Evolutionary conservation across 805 yeast genomes (phyloP).

Genomic region (Myxozyma mucilagina): DNA sequence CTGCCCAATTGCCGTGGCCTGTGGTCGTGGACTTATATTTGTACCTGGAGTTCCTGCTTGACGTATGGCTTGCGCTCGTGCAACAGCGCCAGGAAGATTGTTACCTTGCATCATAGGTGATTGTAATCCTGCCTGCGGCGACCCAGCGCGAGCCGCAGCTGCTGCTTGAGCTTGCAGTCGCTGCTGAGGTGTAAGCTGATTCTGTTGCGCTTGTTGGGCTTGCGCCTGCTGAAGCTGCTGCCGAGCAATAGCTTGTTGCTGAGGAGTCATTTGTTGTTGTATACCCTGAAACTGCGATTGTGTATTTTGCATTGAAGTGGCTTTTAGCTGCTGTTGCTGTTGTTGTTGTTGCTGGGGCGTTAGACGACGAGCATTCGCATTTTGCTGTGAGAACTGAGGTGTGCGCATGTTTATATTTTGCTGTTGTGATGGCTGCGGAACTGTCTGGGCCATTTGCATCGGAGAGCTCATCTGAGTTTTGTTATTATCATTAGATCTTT

Average conservation of each 20-base stretch:
- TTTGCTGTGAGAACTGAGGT: conserved; percentile 6
- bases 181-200: conserved; percentile 30
- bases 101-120: conserved; percentile 10
- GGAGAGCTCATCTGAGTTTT: conserved; percentile 7
- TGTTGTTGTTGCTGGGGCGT: conserved; percentile 11
- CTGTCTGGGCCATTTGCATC: conserved; percentile 11
- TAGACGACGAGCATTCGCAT: conserved; percentile 6
- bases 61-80: conserved; percentile 18
- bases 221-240: conserved; percentile 24
- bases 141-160: conserved; percentile 19
- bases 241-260: conserved; percentile 25
- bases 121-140: conserved; percentile 22
- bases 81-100: conserved; percentile 7
- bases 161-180: conserved; percentile 22
- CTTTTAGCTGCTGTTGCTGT: conserved; percentile 15
- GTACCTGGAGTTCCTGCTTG: conserved; percentile 6
- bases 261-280: conserved; percentile 17
- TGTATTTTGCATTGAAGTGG: conserved; percentile 13
- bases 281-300: conserved; percentile 19
- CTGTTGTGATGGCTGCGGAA: conserved; percentile 19
- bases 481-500: conserved; percentile 34
- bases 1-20: conserved; percentile 5
- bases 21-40: conserved; percentile 20
- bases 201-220: conserved; percentile 10
- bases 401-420: conserved; percentile 21